phyloP scores from a whole-genome alignment of 345 rosid genomes.

The Kernera saxatilis region DNA sequence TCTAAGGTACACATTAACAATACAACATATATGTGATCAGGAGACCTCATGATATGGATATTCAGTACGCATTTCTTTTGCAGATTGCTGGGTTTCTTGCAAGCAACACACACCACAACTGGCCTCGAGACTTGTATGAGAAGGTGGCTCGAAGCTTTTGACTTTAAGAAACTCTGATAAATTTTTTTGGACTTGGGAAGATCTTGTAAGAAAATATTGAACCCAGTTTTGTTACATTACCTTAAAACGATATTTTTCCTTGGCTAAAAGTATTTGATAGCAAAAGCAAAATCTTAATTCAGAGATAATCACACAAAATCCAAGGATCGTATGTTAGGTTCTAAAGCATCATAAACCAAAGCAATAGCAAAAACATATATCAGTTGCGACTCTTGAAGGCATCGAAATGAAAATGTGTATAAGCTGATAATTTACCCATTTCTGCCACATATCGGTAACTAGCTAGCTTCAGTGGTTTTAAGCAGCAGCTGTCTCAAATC shows the following conservation, averaged over 20 bases:
- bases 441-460: neutral
- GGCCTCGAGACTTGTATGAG: constrained; percentile 81
- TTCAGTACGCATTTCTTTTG: neutral
- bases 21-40: neutral
- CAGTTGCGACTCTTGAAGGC: neutral
- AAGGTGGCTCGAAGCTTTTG: constrained; percentile 69
- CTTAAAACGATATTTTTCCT: neutral
- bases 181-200: neutral
- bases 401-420: neutral
- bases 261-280: neutral
- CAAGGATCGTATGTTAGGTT: constrained; percentile 29
- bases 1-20: constrained; percentile 55
- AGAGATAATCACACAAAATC: constrained; percentile 25
- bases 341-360: constrained; percentile 13
- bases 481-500: constrained; percentile 45
- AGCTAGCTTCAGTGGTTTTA: neutral
- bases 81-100: constrained; percentile 81
- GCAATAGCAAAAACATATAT: constrained; percentile 12
- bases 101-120: constrained; percentile 57
- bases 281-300: neutral
- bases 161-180: constrained; percentile 8
- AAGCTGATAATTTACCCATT: constrained; percentile 11
- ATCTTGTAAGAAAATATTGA: neutral
- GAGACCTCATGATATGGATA: neutral
- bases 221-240: neutral